Base-by-base conservation (phyloP, 768 basidiomycete genomes). In the Leccinum rimulosum region DNA sequence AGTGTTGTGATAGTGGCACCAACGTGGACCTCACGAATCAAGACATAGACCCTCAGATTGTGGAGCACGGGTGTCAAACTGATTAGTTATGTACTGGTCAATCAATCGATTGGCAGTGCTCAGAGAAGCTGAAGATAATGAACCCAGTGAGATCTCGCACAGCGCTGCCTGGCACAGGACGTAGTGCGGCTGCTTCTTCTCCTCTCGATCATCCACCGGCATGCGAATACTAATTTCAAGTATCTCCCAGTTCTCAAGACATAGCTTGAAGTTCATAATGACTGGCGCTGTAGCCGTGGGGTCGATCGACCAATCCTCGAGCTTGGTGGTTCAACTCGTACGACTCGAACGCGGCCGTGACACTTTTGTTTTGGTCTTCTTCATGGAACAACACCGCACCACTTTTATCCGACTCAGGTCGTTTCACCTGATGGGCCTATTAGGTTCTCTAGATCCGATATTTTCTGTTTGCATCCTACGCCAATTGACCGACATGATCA, bases 101-200 rank as follows among this genome's bases (percentile, higher is more conserved):
- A 54, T 31, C 10, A 19, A 54, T 14, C 33, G 48, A 17, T 56
- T 40, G 58, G 69, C 69, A 30, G 53, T 71, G 64, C 60, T 67
- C 22, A 48, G 58, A 56, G 56, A 57, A 67, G 60, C 55, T 58
- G 36, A 55, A 59, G 38, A 40, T 40, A 40, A 40, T n/a, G 38
- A 40, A 40, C 38, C 17, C 61, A 61, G 30, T 3, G 40, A 28
- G 49, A 31, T 31, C 48, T 40, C 14, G 33, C 54, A 60, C 58
- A 59, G 55, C 56, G 28, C 28, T 54, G 17, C 38, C 17, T 40
- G 38, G 38, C 17, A 40, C 33, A 12, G 38, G 35, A 49, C 12
- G 36, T 53, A 17, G 63, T 68, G 66, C 59, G 17, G 17, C 62
- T 69, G 68, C 69, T 68, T 22, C 38, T 38, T 17, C 38, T 40